Evolutionary conservation across 768 basidiomycete species (phyloP).

Genomic region (Inosperma sp.): DNA sequence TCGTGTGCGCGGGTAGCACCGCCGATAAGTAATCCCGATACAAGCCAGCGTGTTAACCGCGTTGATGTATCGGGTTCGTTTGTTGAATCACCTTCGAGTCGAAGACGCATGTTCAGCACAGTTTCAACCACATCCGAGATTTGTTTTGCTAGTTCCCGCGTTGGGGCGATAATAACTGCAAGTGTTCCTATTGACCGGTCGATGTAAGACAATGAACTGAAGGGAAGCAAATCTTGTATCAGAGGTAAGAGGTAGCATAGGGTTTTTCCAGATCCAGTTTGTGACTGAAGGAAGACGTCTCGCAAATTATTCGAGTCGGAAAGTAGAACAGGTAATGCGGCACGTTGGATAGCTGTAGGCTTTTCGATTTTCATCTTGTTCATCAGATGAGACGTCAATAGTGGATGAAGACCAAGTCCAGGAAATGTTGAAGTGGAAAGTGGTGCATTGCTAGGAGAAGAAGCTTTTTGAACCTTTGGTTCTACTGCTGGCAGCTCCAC

Average conservation of each 20-base stretch:
- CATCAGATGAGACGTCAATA: conserved; percentile 72
- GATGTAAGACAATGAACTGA: conserved; percentile 87
- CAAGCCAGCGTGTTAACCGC: conserved; percentile 82
- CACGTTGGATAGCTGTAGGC: conserved; percentile 88
- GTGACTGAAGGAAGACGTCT: conserved; percentile 92
- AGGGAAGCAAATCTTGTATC: conserved; percentile 87
- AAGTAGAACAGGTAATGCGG: conserved; percentile 56
- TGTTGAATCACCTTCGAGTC: conserved; percentile 50
- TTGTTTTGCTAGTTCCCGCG: conserved; percentile 93
- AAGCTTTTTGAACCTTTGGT: conserved; percentile 22
- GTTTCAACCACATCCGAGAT: conserved; percentile 92
- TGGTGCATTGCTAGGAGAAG: conserved; percentile 79
- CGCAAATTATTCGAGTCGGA: conserved; percentile 38
- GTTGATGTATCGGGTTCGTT: conserved; percentile 42
- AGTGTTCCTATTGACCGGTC: conserved; percentile 93
- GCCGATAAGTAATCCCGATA: conserved; percentile 88
- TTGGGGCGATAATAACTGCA: conserved; percentile 91
- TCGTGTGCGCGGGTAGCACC: conserved; percentile 94
- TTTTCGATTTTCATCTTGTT: conserved; percentile 77
- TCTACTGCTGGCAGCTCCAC: conserved; percentile 40
- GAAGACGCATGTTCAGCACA: conserved; percentile 70
- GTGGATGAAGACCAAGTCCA: conserved; percentile 78
- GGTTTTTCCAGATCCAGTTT: conserved; percentile 97
- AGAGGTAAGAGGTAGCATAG: conserved; percentile 91
- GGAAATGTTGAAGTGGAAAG: conserved; percentile 74